Evolutionary conservation across 352 stramenopile species (phyloP).

Genomic region (Pythium dissotocum): DNA sequence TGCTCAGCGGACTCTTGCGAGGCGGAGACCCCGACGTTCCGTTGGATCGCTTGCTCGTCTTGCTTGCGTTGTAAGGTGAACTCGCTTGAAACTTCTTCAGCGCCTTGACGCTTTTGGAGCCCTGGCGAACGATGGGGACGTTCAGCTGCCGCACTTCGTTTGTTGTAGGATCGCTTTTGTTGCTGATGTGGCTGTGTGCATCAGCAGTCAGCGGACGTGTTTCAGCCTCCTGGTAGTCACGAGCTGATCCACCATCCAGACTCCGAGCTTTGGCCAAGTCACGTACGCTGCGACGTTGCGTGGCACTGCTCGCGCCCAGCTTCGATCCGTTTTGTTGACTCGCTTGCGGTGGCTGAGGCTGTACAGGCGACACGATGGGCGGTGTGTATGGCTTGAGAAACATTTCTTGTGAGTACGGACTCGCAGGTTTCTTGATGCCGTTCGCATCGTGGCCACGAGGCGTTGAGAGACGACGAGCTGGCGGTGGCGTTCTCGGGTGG

Average conservation of each 20-base stretch:
- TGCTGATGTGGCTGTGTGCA: neutral
- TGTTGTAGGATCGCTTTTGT: neutral
- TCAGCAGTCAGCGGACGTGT: conserved; percentile 12
- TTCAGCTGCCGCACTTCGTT: conserved; percentile 5
- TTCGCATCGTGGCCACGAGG: conserved; percentile 1
- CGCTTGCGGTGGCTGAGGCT: neutral
- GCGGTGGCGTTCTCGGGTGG: conserved; percentile 9
- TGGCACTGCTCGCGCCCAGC: neutral
- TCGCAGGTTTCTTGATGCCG: conserved; percentile 12
- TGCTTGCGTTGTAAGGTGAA: conserved; percentile 50
- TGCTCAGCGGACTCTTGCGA: conserved; percentile 4
- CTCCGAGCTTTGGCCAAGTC: conserved; percentile 15
- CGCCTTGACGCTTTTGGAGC: conserved; percentile 62
- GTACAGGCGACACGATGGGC: neutral
- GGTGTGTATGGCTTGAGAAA: conserved; percentile 5
- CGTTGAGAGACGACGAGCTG: conserved; percentile 2
- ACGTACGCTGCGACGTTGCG: conserved; percentile 23
- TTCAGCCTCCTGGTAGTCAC: neutral
- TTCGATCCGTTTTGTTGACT: neutral
- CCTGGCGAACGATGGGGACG: conserved; percentile 56
- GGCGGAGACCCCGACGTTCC: conserved; percentile 4
- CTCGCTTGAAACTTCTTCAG: conserved; percentile 61
- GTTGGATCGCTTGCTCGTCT: neutral
- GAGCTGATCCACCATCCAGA: neutral
- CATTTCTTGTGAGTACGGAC: conserved; percentile 20